These are phyloP conservation scores for Catharanthus roseus DNA, from an alignment of 257 asterid species.

Conservation along the genomic window DNA sequence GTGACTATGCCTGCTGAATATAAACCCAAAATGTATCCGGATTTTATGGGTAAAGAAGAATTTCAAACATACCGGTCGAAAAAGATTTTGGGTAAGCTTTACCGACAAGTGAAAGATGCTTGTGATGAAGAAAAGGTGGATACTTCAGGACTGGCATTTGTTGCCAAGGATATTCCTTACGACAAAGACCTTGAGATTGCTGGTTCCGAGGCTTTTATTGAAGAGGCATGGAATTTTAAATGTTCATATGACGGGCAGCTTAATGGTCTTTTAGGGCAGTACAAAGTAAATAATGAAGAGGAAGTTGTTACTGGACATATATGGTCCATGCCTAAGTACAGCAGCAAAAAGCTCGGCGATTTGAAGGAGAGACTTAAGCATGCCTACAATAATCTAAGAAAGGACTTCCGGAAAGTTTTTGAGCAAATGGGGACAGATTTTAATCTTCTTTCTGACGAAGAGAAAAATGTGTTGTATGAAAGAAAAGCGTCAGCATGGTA, in stretches of 20 bases:
- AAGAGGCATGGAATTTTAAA: slow-evolving; percentile 64
- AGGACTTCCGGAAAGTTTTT: slow-evolving; percentile 69
- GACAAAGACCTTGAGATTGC: slow-evolving; percentile 57
- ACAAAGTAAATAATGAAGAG: slow-evolving; percentile 67
- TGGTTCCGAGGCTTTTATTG: slow-evolving; percentile 42
- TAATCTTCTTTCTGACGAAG: slow-evolving; percentile 46
- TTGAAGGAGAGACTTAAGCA: slow-evolving; percentile 80
- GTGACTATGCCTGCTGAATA: slow-evolving; percentile 53
- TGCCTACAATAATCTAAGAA: slow-evolving; percentile 58
- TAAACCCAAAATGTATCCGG: slow-evolving; percentile 80
- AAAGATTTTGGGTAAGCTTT: slow-evolving; percentile 70
- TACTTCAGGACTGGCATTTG: slow-evolving; percentile 22
- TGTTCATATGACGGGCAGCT: slow-evolving; percentile 73
- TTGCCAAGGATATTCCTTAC: slow-evolving; percentile 31
- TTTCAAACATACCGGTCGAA: slow-evolving; percentile 55
- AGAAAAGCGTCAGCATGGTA: slow-evolving; percentile 95
- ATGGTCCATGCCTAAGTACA: slow-evolving; percentile 82
- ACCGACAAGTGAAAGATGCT: slow-evolving; percentile 52
- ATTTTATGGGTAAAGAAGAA: slow-evolving; percentile 81
- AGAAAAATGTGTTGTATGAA: slow-evolving; percentile 54
- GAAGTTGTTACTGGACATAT: slow-evolving; percentile 87
- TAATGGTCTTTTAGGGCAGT: slow-evolving; percentile 69
- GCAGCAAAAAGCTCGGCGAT: slow-evolving; percentile 64
- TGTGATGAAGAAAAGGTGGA: slow-evolving; percentile 33
- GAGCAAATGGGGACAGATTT: slow-evolving; percentile 51